A percentile compares a stretch with the other conserved stretches of the same genome.
Evolutionary conservation across 495 filamentous ascomycete genomes (phyloP).

Genomic region (Aspergillus biplanus): DNA sequence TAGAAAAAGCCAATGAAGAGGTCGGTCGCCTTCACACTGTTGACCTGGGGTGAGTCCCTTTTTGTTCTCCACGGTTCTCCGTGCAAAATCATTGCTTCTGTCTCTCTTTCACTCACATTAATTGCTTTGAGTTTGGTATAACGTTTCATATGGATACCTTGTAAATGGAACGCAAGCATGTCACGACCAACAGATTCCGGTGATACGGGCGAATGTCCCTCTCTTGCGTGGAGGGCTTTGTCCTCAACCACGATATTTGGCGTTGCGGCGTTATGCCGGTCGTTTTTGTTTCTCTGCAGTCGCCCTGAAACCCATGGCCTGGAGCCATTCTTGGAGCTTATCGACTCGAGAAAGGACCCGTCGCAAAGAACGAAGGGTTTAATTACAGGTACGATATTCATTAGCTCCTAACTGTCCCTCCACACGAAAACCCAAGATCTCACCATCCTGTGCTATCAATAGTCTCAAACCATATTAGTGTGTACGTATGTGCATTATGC

Average conservation of each 20-base stretch:
- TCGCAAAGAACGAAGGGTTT: slow-evolving; percentile 73
- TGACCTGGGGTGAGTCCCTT: slow-evolving; percentile 6
- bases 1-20: slow-evolving; percentile 24
- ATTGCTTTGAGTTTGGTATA: slow-evolving; percentile 17
- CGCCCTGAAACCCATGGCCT: slow-evolving; percentile 68
- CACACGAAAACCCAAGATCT: slow-evolving; percentile 12
- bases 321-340: slow-evolving; percentile 70
- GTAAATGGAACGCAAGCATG: slow-evolving; percentile 27
- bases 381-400: slow-evolving; percentile 72
- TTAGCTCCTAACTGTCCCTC: not conserved
- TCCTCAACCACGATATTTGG: slow-evolving; percentile 49
- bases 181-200: slow-evolving; percentile 42
- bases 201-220: slow-evolving; percentile 47
- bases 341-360: slow-evolving; percentile 72
- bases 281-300: slow-evolving; percentile 47
- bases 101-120: slow-evolving; percentile 11
- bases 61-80: slow-evolving; percentile 11
- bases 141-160: slow-evolving; percentile 31
- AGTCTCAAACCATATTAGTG: slow-evolving; percentile 95
- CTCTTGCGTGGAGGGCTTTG: slow-evolving; percentile 45
- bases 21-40: slow-evolving; percentile 20
- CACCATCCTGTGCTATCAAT: slow-evolving; percentile 18
- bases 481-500: slow-evolving; percentile 69
- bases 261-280: slow-evolving; percentile 50
- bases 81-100: slow-evolving; percentile 9